Evolutionary conservation across 2,329 filamentous ascomycete genomes (phyloP), one percentile per base, ranked within the genome.

Genomic region (Diaporthe sp.): DNA sequence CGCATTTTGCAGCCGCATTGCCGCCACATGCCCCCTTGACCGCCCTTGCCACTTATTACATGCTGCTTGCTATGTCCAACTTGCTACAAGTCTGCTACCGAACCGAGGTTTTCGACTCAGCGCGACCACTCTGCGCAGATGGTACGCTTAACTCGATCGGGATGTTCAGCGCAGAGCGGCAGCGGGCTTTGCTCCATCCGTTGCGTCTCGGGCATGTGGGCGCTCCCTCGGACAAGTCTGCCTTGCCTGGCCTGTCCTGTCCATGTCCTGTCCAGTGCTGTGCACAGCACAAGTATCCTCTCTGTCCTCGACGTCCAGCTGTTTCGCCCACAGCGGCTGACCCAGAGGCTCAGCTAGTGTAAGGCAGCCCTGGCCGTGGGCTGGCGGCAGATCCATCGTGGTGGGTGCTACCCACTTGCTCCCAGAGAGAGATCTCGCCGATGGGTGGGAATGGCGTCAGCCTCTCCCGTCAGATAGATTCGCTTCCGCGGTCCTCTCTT

Each of bases 1-100:
- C 34, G 34, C 34, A 34, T 34, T 15, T 44, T 22, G 65, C 46
- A 9, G 65, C 31, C 49, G 46, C 65, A 68, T 42, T 53, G 46
- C 65, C 65, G 65, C 65, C 46, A 53, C 46, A 13, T 37, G 8
- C 65, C 62, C 65, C 65, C 65, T 42, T 39, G 34, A 55, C n/a
- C 13, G 46, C 49, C 49, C 46, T 68, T 68, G 65, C 65, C 46
- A 55, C 65, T 28, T 17, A 39, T 39, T 19, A 39, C 31, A 53
- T 53, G 46, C 46, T 25, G 46, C 37, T 34, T 69, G 34, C 65
- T 69, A 31, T 37, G 65, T 42, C 65, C 12, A 55, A 69, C 68
- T 71, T 71, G 68, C 68, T 71, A 71, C 68, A 58, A 46, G 68
- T 39, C 68, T 71, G 68, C 68, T 71, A 71, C 68, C 68, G 68